A percentile compares a stretch with the other conserved stretches of the same genome.
phyloP scores from a whole-genome alignment of 352 stramenopile genomes.

The Globisporangium rhizosaccharum region DNA sequence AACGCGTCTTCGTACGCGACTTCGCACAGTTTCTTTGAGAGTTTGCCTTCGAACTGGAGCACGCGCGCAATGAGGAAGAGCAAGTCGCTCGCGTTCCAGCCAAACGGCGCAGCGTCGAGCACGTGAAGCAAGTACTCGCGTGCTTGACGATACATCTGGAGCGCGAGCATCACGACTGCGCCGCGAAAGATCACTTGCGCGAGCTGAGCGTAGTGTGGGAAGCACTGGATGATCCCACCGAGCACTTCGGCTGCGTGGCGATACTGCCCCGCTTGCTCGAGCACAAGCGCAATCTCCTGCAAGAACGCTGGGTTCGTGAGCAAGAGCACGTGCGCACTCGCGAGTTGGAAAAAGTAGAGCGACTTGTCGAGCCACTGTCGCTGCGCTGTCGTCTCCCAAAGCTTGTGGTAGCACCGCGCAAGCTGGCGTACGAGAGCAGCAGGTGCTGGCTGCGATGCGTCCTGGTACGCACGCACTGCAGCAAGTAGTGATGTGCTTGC shows the following conservation, averaged over 20 bases:
- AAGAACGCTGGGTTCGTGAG: conserved; percentile 49
- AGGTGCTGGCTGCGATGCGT: conserved; percentile 12
- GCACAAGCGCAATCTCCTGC: conserved; percentile 45
- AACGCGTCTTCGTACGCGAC: conserved; percentile 73
- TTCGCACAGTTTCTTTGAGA: conserved; percentile 29
- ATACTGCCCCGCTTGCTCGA: conserved; percentile 37
- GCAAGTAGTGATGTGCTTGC: conserved; percentile 24
- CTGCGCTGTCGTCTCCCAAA: conserved; percentile 27
- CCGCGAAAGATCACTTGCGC: conserved; percentile 61
- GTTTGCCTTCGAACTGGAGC: conserved; percentile 45
- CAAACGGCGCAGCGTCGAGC: conserved; percentile 42
- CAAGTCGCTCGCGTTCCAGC: conserved; percentile 45
- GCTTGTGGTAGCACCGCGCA: conserved; percentile 32
- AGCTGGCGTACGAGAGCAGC: conserved; percentile 36
- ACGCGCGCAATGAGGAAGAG: conserved; percentile 56
- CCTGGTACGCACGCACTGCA: conserved; percentile 22
- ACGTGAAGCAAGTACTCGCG: conserved; percentile 66
- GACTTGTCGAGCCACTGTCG: conserved; percentile 32
- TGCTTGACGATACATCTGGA: conserved; percentile 58
- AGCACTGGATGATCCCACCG: conserved; percentile 47
- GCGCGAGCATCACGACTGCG: conserved; percentile 48
- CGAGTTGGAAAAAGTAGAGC: conserved; percentile 44
- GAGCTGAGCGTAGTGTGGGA: conserved; percentile 46
- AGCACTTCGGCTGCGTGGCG: conserved; percentile 49
- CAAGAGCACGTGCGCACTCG: conserved; percentile 36